phyloP scores from a whole-genome alignment of 768 basidiomycete genomes.

The Lactarius psammicola region DNA sequence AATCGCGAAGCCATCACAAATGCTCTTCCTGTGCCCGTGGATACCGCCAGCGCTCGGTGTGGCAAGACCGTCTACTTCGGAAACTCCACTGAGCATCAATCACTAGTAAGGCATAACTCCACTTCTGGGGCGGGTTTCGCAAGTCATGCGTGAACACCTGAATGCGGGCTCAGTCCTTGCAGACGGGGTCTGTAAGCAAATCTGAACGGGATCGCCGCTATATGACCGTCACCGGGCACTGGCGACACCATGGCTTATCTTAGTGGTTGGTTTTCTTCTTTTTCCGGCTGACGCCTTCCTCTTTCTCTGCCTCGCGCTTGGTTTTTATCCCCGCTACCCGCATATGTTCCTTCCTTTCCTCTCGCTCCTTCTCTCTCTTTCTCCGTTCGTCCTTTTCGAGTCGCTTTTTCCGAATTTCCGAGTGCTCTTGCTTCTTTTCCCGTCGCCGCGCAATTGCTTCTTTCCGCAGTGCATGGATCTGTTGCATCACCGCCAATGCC shows the following conservation, averaged over 20 bases:
- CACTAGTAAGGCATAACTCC: neutral
- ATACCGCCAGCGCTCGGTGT: neutral
- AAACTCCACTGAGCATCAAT: neutral
- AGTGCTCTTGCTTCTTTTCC: slow-evolving; percentile 85
- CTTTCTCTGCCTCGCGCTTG: slow-evolving; percentile 60
- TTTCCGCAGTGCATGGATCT: slow-evolving; percentile 88
- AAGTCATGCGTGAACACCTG: neutral
- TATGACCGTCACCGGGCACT: neutral
- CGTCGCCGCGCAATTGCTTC: slow-evolving; percentile 77
- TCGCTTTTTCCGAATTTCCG: slow-evolving; percentile 66
- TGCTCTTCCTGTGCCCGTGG: neutral
- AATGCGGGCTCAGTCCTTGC: neutral
- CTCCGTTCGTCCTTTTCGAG: slow-evolving; percentile 63
- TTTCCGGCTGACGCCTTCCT: slow-evolving; percentile 58
- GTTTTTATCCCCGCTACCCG: slow-evolving; percentile 64
- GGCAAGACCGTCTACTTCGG: neutral
- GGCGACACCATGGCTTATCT: neutral
- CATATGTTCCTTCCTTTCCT: slow-evolving; percentile 78
- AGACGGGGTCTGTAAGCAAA: neutral
- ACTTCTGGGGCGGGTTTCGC: neutral
- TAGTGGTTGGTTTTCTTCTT: slow-evolving; percentile 43
- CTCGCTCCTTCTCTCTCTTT: slow-evolving; percentile 67
- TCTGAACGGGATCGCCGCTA: neutral
- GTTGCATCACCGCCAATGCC: slow-evolving; percentile 87
- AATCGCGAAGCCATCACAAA: neutral